Percentiles rank a stretch among this genome's conserved stretches.
These are phyloP conservation scores for Waitea zeae DNA, from an alignment of 1,284 basidiomycete genomes.

Conservation along the genomic window DNA sequence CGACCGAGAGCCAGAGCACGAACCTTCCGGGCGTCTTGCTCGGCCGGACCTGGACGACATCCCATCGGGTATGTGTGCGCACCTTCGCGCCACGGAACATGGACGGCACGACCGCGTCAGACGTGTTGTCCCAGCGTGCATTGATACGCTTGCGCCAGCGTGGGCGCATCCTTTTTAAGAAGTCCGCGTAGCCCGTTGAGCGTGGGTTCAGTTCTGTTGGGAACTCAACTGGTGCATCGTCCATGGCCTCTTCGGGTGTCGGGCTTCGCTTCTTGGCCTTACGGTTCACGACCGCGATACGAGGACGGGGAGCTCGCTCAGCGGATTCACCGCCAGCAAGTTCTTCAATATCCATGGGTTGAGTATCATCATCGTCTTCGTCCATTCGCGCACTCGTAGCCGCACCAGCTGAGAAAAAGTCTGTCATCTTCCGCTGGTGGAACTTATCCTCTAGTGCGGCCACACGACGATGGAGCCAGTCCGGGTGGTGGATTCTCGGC, in stretches of 20 bases:
- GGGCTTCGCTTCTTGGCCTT: conserved; percentile 18
- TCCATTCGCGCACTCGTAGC: conserved; percentile 10
- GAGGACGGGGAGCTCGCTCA: conserved; percentile 16
- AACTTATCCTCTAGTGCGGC: conserved; percentile 89
- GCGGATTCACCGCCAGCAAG: conserved; percentile 40
- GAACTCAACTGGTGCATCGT: conserved; percentile 10
- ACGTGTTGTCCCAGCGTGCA: conserved; percentile 21
- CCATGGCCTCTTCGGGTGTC: conserved; percentile 22
- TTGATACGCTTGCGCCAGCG: conserved; percentile 60
- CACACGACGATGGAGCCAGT: conserved; percentile 91
- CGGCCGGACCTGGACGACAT: conserved; percentile 80
- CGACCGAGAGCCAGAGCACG: conserved; percentile 79
- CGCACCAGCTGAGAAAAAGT: conserved; percentile 68
- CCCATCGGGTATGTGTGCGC: conserved; percentile 70
- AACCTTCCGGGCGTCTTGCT: conserved; percentile 72
- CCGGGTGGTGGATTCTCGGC: conserved; percentile 89
- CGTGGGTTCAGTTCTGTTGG: conserved; percentile 25
- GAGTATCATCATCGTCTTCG: conserved; percentile 10
- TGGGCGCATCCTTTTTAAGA: conserved; percentile 67
- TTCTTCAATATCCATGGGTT: conserved; percentile 30
- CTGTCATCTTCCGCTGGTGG: conserved; percentile 93
- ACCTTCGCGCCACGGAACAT: conserved; percentile 67
- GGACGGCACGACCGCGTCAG: conserved; percentile 34
- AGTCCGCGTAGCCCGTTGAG: conserved; percentile 50
- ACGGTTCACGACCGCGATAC: conserved; percentile 38